These are phyloP conservation scores for Chloroidium sp. DNA, from an alignment of 163 green algal species.

Conservation along the genomic window DNA sequence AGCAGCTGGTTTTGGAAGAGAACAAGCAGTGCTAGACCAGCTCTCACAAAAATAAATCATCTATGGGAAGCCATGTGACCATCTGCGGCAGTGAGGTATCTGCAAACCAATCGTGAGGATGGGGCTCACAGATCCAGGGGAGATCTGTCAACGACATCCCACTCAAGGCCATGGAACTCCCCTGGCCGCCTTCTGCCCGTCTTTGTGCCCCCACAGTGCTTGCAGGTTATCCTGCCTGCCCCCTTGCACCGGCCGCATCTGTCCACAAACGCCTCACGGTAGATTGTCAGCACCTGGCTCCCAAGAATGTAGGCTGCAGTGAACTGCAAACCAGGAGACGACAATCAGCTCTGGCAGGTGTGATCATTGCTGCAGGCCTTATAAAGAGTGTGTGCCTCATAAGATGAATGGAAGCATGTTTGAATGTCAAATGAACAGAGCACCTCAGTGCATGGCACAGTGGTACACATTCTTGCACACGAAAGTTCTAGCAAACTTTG, in stretches of 20 bases:
- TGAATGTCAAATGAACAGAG: neutral
- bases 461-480: too few relatives aligned
- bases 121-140: neutral
- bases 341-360: neutral
- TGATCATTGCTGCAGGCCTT: neutral
- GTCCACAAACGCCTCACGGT: conserved; percentile 29
- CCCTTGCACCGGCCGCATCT: conserved; percentile 35
- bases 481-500: too few relatives aligned
- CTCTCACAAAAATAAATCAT: too few relatives aligned
- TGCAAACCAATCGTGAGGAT: too few relatives aligned
- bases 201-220: conserved; percentile 39
- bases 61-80: too few relatives aligned
- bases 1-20: too few relatives aligned
- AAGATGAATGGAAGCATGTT: neutral
- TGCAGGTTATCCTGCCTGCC: conserved; percentile 32
- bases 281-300: conserved; percentile 34
- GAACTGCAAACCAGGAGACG: neutral
- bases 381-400: neutral
- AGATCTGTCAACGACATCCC: neutral
- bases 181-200: conserved; percentile 24
- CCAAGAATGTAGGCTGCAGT: conserved; percentile 19
- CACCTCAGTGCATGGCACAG: too few relatives aligned
- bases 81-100: too few relatives aligned
- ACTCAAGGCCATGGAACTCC: neutral
- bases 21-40: too few relatives aligned